These are phyloP conservation scores for Triticum urartu DNA, from an alignment of 176 grass and related monocot species.

Conservation along the genomic window DNA sequence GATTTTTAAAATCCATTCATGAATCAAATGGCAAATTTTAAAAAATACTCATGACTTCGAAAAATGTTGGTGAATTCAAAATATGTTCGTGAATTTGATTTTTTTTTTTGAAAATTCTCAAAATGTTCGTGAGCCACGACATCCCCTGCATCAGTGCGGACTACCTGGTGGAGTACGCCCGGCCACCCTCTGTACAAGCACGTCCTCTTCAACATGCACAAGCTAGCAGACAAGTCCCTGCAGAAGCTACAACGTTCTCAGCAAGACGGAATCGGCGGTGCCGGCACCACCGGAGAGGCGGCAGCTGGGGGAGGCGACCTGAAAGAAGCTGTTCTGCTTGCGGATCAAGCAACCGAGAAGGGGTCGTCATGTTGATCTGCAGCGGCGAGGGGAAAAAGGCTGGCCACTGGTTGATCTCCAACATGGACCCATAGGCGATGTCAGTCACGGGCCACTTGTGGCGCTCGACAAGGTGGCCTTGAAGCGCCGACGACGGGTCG, in stretches of 20 bases:
- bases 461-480: too few species aligned
- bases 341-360: slow-evolving; percentile 44
- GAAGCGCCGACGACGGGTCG: too few species aligned
- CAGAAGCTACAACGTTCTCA: slow-evolving; percentile 43
- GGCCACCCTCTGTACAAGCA: slow-evolving; percentile 63
- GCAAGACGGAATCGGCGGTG: background rate
- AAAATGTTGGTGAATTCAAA: too few species aligned
- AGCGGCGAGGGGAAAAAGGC: slow-evolving; percentile 15
- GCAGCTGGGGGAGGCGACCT: background rate
- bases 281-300: background rate
- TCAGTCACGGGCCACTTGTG: too few species aligned
- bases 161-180: slow-evolving; percentile 87
- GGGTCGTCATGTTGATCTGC: slow-evolving; percentile 48
- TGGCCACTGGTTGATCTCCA: slow-evolving; percentile 13
- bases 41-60: too few species aligned
- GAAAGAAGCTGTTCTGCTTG: slow-evolving; percentile 50
- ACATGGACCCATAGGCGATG: too few species aligned
- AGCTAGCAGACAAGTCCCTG: slow-evolving; percentile 62
- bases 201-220: slow-evolving; percentile 67
- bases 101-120: too few species aligned
- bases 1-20: too few species aligned
- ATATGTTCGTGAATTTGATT: too few species aligned
- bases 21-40: too few species aligned
- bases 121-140: slow-evolving; percentile 43
- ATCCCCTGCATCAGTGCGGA: slow-evolving; percentile 77